Evolutionary conservation across 306 rosid species (phyloP), one percentile per base, ranked within the genome.

Genomic region (Fagus crenata): DNA sequence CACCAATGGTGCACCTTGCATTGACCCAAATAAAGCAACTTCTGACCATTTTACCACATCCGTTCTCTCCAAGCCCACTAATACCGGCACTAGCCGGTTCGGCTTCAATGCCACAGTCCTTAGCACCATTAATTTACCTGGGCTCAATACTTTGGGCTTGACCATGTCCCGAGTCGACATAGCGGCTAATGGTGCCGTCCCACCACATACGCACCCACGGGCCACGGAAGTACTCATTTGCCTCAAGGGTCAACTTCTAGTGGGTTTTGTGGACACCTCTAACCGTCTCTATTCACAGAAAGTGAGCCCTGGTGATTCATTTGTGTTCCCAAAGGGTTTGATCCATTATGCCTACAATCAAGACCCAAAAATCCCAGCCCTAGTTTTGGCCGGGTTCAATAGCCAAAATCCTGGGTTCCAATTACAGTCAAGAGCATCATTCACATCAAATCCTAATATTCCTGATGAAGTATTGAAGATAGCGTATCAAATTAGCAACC

Each of bases 71-170:
- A 78, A 80, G 17, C 77, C 84, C 0, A 90, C 89, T 2, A 83
- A 85, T 80, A 75, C 93, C 0, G 75, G 70, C 9, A n/a, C 60
- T 15, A 84, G 80, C 76, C 37, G 0, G 0, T 81, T 68, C 2
- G 98, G 98, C 1, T 89, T 82, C 75, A 88, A 82, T 13, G 82
- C 78, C 5, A 88, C 89, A 1, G 33, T 73, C 0, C 83, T 93
- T 4, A 85, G 42, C 80, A 79, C 82, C 0, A 46, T 49, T 3
- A 89, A 89, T 13, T 82, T 93, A 32, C 93, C 96, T 1, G 96
- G 97, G 81, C 83, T 91, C 39, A 93, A 93, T 87, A 93, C 98
- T 0, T 31, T 91, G 90, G 98, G 95, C 76, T 49, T 91, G 12
- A 58, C 86, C 0, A 9, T 91, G 88, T 89, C 77, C 81, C 88